Percentiles rank a stretch among this genome's conserved stretches.
Conservation (phyloP, 331 rosid species). For the Quercus lobata region DNA sequence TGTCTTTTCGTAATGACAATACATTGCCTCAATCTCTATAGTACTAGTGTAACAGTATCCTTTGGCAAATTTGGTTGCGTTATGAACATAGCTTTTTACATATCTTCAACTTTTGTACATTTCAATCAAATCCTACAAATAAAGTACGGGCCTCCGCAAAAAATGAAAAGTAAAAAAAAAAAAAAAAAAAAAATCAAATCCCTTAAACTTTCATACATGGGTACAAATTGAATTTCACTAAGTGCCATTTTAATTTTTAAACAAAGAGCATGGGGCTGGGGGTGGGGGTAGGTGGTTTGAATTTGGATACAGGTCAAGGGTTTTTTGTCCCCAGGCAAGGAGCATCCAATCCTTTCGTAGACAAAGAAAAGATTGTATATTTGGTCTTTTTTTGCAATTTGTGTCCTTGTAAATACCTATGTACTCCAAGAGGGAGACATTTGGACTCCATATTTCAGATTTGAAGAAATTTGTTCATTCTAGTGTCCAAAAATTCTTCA, state of each 20-base stretch:
- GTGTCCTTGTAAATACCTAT: conserved; percentile 41
- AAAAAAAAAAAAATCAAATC: neutral
- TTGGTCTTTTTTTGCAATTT: conserved; percentile 36
- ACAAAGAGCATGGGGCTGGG: conserved; percentile 12
- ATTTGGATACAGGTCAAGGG: conserved; percentile 30
- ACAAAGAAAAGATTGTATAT: conserved; percentile 15
- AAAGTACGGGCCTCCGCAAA: neutral
- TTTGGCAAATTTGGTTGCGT: neutral
- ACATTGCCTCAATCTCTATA: no score
- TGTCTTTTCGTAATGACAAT: no score
- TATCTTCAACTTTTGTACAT: conserved; percentile 2
- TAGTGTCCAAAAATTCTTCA: conserved; percentile 50
- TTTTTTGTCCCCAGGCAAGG: conserved; percentile 29
- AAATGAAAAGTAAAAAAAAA: neutral
- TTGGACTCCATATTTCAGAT: conserved; percentile 36
- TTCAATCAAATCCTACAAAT: conserved; percentile 4
- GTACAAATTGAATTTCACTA: conserved; percentile 19
- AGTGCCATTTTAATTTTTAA: conserved; percentile 6
- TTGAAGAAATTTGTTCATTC: conserved; percentile 40
- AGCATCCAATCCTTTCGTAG: conserved; percentile 9
- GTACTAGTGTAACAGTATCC: no score
- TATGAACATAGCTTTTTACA: neutral
- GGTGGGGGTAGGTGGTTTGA: conserved; percentile 14
- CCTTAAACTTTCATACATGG: conserved; percentile 12
- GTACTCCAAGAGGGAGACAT: conserved; percentile 66